Conservation (phyloP, 805 yeast genomes). For the Saccharomyces mikatae region DNA sequence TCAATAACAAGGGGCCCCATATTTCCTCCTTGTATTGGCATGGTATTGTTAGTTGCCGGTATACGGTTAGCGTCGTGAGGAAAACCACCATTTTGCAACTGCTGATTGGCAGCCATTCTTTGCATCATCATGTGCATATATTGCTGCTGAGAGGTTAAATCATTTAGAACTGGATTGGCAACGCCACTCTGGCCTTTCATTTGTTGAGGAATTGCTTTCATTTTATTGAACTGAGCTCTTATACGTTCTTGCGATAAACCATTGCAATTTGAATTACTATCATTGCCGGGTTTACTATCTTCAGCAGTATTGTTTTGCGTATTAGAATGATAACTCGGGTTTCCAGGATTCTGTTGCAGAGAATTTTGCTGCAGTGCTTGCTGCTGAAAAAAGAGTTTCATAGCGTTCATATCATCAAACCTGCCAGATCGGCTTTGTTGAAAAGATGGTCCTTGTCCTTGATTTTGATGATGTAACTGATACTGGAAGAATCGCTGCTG, state of each 20-base stretch:
- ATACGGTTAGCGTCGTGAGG: background rate
- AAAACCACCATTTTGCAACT: conserved; percentile 1
- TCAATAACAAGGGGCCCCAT: background rate
- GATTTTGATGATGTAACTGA: background rate
- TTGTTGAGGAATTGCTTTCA: background rate
- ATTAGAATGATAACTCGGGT: background rate
- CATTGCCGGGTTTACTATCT: background rate
- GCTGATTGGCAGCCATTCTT: background rate
- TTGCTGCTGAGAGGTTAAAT: background rate
- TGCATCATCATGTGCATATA: conserved; percentile 7
- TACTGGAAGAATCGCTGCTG: background rate
- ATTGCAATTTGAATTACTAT: background rate
- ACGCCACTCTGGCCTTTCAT: background rate
- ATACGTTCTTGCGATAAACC: background rate
- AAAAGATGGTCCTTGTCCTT: background rate
- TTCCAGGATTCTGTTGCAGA: conserved; percentile 2
- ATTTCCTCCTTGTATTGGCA: background rate
- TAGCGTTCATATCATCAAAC: background rate
- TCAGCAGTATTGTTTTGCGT: background rate
- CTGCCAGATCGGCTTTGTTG: background rate
- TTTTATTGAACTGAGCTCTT: background rate
- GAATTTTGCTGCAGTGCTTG: background rate
- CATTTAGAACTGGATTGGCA: background rate
- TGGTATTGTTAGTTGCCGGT: background rate
- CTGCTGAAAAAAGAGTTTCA: background rate